Evolutionary conservation across 306 rosid genomes (phyloP).

Genomic region (Parietaria judaica): DNA sequence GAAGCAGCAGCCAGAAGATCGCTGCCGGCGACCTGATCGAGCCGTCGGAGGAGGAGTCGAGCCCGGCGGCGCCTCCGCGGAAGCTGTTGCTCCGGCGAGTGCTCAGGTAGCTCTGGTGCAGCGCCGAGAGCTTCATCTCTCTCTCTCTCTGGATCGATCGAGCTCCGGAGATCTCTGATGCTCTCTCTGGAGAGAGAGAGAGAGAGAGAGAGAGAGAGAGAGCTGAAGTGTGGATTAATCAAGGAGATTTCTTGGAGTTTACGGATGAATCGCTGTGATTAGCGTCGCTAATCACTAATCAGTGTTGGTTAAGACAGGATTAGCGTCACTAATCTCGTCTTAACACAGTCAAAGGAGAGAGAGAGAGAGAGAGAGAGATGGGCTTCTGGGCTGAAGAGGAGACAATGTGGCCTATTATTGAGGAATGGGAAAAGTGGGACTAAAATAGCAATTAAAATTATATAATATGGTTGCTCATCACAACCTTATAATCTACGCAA

Average conservation of each 20-base stretch:
- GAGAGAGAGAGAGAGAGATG: not conserved
- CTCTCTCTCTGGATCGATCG: slow-evolving; percentile 10
- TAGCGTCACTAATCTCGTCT: not conserved
- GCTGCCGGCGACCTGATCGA: slow-evolving; percentile 66
- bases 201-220: slow-evolving; percentile 16
- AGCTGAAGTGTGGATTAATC: slow-evolving; percentile 27
- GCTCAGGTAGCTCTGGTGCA: slow-evolving; percentile 92
- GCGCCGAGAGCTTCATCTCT: slow-evolving; percentile 79
- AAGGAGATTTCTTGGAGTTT: slow-evolving; percentile 47
- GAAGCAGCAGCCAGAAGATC: slow-evolving; percentile 77
- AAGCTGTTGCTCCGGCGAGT: slow-evolving; percentile 75
- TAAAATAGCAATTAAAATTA: too few relatives aligned
- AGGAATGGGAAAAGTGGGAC: too few relatives aligned
- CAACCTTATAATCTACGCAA: too few relatives aligned
- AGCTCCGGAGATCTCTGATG: too few relatives aligned
- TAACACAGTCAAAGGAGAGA: not conserved
- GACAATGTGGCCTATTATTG: too few relatives aligned
- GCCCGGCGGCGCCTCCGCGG: slow-evolving; percentile 60
- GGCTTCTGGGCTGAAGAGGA: too few relatives aligned
- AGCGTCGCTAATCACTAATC: not conserved
- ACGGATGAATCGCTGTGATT: slow-evolving; percentile 25
- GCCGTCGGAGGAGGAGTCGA: slow-evolving; percentile 50
- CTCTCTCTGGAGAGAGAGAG: not conserved
- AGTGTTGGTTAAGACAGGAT: not conserved
- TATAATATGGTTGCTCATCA: too few relatives aligned